Evolutionary conservation across 768 basidiomycete genomes (phyloP).

Genomic region (Asterophora parasitica): DNA sequence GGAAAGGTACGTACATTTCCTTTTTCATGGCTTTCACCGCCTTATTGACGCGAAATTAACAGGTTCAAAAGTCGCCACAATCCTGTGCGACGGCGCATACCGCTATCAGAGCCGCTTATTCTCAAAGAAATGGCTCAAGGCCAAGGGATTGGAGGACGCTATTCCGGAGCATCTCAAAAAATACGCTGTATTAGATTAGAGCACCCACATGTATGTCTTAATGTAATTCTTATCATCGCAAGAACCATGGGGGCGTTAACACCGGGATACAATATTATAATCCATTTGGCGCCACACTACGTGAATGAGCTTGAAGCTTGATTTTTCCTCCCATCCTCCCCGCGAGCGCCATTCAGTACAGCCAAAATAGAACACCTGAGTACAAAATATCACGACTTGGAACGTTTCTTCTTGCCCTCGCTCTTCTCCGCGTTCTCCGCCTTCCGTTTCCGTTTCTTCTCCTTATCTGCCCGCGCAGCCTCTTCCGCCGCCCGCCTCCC

Average conservation of each 20-base stretch:
- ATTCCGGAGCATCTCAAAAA: conserved; percentile 85
- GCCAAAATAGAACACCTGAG: too few species aligned
- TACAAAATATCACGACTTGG: conserved; percentile 3
- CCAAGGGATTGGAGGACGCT: conserved; percentile 69
- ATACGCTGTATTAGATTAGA: conserved; percentile 79
- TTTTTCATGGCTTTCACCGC: neutral
- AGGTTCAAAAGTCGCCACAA: conserved; percentile 84
- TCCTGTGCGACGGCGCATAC: conserved; percentile 94
- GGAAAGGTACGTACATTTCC: conserved; percentile 55
- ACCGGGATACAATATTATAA: too few species aligned
- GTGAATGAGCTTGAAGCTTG: too few species aligned
- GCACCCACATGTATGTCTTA: neutral
- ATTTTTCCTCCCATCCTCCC: too few species aligned
- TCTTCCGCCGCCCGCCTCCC: conserved; percentile 23
- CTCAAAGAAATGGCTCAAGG: conserved; percentile 85
- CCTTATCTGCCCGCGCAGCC: conserved; percentile 17
- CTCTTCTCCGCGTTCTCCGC: conserved; percentile 8
- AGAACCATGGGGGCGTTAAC: neutral
- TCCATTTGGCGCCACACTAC: too few species aligned
- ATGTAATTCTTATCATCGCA: neutral
- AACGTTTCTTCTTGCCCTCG: conserved; percentile 15
- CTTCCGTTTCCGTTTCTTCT: conserved; percentile 19
- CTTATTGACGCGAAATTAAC: neutral
- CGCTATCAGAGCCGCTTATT: conserved; percentile 96
- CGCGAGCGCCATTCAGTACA: too few species aligned